Conservation (phyloP, 2,329 filamentous ascomycete species). For the Alternaria panax region DNA sequence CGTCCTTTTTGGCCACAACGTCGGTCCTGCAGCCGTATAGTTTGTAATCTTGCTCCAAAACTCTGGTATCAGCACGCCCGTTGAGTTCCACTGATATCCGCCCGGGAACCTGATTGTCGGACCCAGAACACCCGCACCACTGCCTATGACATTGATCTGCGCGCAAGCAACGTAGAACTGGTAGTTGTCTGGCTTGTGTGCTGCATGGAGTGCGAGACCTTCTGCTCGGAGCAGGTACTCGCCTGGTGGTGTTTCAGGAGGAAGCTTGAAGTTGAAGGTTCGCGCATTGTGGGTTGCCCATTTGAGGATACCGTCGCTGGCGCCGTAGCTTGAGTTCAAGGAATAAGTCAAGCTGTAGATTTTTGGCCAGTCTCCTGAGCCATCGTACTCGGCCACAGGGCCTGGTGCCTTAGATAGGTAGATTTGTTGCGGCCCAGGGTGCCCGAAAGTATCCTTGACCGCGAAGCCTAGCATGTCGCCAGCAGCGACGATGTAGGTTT, state of each 20-base stretch:
- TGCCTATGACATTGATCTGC: slow-evolving; percentile 51
- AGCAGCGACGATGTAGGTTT: slow-evolving; percentile 35
- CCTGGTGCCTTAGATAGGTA: slow-evolving; percentile 38
- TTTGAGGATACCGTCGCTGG: slow-evolving; percentile 25
- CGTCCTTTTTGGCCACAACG: slow-evolving; percentile 28
- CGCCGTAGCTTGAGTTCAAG: slow-evolving; percentile 39
- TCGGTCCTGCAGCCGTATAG: slow-evolving; percentile 37
- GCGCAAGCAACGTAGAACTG: slow-evolving; percentile 57
- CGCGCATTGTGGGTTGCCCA: slow-evolving; percentile 37
- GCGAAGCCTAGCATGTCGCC: slow-evolving; percentile 58
- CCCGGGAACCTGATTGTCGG: slow-evolving; percentile 51
- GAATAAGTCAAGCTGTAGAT: slow-evolving; percentile 40
- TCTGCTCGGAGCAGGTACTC: slow-evolving; percentile 55
- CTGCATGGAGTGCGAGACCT: slow-evolving; percentile 43
- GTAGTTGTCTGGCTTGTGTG: slow-evolving; percentile 31
- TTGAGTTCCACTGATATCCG: slow-evolving; percentile 41
- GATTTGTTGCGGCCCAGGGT: slow-evolving; percentile 37
- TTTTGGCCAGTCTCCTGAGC: slow-evolving; percentile 37
- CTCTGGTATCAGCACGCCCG: slow-evolving; percentile 44
- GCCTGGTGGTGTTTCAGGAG: slow-evolving; percentile 46
- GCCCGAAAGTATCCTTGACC: slow-evolving; percentile 55
- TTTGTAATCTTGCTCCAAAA: slow-evolving; percentile 23
- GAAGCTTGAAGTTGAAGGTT: slow-evolving; percentile 47
- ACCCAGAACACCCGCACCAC: slow-evolving; percentile 35
- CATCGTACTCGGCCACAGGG: slow-evolving; percentile 27